Evolutionary conservation across 495 filamentous ascomycete genomes (phyloP).

Genomic region (Apodospora peruviana): DNA sequence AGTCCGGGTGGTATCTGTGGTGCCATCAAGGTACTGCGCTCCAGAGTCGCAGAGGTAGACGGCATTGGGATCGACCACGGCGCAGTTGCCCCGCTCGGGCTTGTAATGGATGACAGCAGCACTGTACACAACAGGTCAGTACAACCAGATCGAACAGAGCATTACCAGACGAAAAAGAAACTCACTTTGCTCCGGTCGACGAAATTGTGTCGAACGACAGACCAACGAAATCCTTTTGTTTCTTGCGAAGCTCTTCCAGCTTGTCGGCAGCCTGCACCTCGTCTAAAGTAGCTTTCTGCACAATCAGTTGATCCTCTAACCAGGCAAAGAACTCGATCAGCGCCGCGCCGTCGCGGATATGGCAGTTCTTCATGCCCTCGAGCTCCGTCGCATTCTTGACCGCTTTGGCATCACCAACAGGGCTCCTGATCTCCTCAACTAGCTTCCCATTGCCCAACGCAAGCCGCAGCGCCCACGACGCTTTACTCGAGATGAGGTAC

Average conservation of each 20-base stretch:
- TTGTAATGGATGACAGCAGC: constrained; percentile 98
- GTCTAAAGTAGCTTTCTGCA: constrained; percentile 68
- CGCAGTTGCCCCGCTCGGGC: constrained; percentile 76
- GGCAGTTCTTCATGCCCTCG: constrained; percentile 88
- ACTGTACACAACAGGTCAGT: constrained; percentile 19
- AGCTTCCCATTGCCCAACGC: constrained; percentile 82
- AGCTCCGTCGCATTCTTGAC: constrained; percentile 91
- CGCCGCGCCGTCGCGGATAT: constrained; percentile 91
- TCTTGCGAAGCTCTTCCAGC: constrained; percentile 74
- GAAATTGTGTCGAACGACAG: constrained; percentile 96
- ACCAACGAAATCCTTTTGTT: constrained; percentile 79
- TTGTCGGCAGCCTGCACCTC: constrained; percentile 91
- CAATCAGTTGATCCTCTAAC: constrained; percentile 82
- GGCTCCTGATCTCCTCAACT: constrained; percentile 83
- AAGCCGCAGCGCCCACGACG: constrained; percentile 88
- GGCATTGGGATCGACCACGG: constrained; percentile 75
- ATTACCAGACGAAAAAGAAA: not conserved
- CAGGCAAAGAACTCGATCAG: constrained; percentile 92
- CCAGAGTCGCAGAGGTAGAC: constrained; percentile 98
- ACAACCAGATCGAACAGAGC: not conserved
- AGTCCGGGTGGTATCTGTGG: constrained; percentile 92
- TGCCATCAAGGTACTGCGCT: constrained; percentile 91
- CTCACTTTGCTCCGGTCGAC: constrained; percentile 79
- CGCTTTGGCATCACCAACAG: constrained; percentile 91
- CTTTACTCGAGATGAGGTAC: constrained; percentile 81